Conservation (phyloP, 129 eudicot genomes). For the Logfia minima region DNA sequence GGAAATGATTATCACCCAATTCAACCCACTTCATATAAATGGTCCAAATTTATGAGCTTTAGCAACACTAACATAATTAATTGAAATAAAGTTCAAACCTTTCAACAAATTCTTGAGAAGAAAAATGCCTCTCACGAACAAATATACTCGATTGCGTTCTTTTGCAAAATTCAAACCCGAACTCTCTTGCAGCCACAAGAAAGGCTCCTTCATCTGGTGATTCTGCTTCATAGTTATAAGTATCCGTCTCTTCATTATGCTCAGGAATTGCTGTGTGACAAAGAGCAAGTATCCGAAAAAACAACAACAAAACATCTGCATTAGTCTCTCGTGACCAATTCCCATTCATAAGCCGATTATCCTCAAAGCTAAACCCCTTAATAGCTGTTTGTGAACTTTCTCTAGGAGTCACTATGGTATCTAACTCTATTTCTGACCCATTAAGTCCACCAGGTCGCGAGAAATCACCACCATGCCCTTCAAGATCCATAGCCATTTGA, state of each 20-base stretch:
- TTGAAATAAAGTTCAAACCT: slow-evolving; percentile 44
- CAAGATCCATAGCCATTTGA: slow-evolving; percentile 90
- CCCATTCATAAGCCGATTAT: slow-evolving; percentile 77
- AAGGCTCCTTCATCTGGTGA: slow-evolving; percentile 98
- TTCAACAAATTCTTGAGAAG: slow-evolving; percentile 64
- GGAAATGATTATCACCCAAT: not conserved
- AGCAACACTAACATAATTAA: slow-evolving; percentile 9
- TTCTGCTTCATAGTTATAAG: slow-evolving; percentile 80
- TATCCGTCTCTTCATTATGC: slow-evolving; percentile 67
- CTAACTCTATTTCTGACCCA: slow-evolving; percentile 70
- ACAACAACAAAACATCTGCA: slow-evolving; percentile 58
- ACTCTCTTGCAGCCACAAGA: slow-evolving; percentile 97
- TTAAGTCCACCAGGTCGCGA: slow-evolving; percentile 29
- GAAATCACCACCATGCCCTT: slow-evolving; percentile 42
- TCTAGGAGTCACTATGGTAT: slow-evolving; percentile 43
- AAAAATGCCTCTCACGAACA: slow-evolving; percentile 71
- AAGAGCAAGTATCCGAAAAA: slow-evolving; percentile 77
- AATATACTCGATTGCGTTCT: slow-evolving; percentile 88
- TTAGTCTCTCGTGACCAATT: slow-evolving; percentile 73
- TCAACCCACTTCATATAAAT: not conserved
- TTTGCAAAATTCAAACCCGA: slow-evolving; percentile 83
- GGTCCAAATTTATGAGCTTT: not conserved
- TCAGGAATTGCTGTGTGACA: slow-evolving; percentile 99
- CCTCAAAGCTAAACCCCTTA: slow-evolving; percentile 91
- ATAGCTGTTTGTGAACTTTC: slow-evolving; percentile 40